Percentiles rank a stretch among this genome's conserved stretches.
Evolutionary conservation across 371 early-diverging fungal genomes (phyloP).

Genomic region (Massospora cicadina): DNA sequence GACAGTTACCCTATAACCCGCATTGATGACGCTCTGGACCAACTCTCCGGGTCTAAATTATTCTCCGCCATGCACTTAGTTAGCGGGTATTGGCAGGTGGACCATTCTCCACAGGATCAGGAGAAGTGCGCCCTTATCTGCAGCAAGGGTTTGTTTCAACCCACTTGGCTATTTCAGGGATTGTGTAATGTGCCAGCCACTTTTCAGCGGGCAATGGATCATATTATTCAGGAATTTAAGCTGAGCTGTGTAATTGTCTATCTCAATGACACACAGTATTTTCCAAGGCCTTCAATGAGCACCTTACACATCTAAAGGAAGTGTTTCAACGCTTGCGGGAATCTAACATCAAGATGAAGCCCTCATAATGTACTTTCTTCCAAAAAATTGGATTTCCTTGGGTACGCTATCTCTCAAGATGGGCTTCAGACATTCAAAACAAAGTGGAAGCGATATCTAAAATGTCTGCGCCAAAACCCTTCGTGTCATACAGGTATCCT

Average conservation of each 20-base stretch:
- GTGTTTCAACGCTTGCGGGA: no score
- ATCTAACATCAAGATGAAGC: no score
- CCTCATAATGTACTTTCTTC: no score
- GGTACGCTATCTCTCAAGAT: no score
- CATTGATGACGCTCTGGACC: slow-evolving; percentile 20
- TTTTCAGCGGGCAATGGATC: neutral
- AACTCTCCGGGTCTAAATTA: slow-evolving; percentile 14
- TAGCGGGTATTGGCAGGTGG: neutral
- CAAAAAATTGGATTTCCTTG: no score
- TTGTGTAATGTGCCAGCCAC: neutral
- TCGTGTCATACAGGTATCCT: no score
- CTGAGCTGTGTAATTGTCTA: neutral
- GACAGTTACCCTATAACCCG: slow-evolving; percentile 21
- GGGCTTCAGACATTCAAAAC: no score
- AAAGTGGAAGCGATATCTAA: no score
- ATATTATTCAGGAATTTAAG: neutral
- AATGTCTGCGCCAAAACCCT: no score
- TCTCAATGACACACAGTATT: neutral
- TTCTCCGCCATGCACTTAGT: slow-evolving; percentile 22
- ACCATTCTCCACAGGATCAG: neutral
- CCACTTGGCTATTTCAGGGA: neutral
- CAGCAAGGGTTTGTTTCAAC: neutral
- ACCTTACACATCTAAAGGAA: neutral
- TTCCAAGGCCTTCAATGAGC: neutral
- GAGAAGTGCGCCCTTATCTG: neutral